Evolutionary conservation across 78 protist genomes (phyloP), one percentile per base, ranked within the genome.

Genomic region (Dictyostelium capitatum): DNA sequence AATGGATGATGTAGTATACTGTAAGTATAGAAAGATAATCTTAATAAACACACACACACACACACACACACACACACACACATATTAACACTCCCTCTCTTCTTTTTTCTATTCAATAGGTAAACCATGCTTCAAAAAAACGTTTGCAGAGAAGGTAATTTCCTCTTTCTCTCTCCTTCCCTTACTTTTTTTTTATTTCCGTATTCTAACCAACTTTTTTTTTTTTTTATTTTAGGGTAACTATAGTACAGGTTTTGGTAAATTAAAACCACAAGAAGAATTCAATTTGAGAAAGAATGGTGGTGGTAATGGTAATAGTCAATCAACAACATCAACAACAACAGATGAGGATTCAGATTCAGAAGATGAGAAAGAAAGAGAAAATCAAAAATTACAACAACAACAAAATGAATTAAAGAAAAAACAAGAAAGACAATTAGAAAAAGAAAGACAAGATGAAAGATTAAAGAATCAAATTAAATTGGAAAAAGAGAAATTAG

Each of bases 191-290:
- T n/a, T n/a, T n/a, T n/a, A n/a, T n/a, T n/a, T n/a, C n/a, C n/a
- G n/a, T n/a, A n/a, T n/a, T n/a, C n/a, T n/a, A n/a, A 37, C 43
- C 2, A 37, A 37, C 43, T 37, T 37, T 37, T 37, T 37, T 37
- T 37, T 37, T 37, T 37, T 37, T 37, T 37, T 37, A n/a, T 70
- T 20, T 70, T 77, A 14, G 62, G 96, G 96, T 1, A 83, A 92
- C 17, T 92, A 92, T 23, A 15, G 30, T 74, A 85, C 83, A 78
- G 96, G 96, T 25, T 92, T 92, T 77, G 96, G 96, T 37, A 72
- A 82, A 67, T 47, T 77, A 25, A 87, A 87, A 64, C 92, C 92
- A 87, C 92, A 87, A 78, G 84, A 87, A 11, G 84, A 87, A 78
- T 56, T 53, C 25, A 59, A 87, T 17, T 37, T 77, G 4, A 87